Evolutionary conservation across 305 asterid genomes (phyloP), one percentile per base, ranked within the genome.

Genomic region (Caryopteris hybrid): DNA sequence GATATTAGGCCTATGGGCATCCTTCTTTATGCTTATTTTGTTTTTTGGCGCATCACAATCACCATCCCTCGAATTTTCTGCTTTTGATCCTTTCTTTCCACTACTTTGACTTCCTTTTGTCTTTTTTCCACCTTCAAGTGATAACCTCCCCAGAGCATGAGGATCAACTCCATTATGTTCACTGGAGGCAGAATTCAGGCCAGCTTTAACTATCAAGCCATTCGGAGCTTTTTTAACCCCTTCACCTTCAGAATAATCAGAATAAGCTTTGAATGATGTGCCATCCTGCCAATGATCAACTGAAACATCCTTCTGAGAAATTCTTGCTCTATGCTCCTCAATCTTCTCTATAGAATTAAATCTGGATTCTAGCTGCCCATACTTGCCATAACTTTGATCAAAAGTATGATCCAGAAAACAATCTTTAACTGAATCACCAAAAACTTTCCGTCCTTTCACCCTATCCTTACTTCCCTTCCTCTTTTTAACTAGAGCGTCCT

Each of bases 211-310:
- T 42, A 71, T 66, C 69, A 55, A 48, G 46, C 64, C 69, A 71
- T 68, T 71, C 25, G 51, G 45, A 68, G 61, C 71, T 68, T 76
- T 80, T 74, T 77, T 81, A 71, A 69, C 81, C 72, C 74, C 76
- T 76, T 71, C 81, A 66, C 82, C 76, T 76, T 81, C 93, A 66
- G 78, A 77, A 34, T 76, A 62, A 77, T 83, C 81, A 42, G 83
- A 66, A 72, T 76, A 70, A 61, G 53, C 79, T 73, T 66, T 75
- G 14, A 73, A 5, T 50, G 83, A 69, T 74, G 81, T 73, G 64
- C 47, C 63, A 60, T 66, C 77, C 74, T 79, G 84, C 74, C 61
- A 62, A 23, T 27, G 64, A 80, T 73, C 87, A 78, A 64, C 61
- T 43, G 81, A 74, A 61, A 52, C 73, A 69, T 78, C 89, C 78